These are phyloP conservation scores for Tuctoria greenei DNA, from an alignment of 176 grass and related monocot species.

Conservation along the genomic window DNA sequence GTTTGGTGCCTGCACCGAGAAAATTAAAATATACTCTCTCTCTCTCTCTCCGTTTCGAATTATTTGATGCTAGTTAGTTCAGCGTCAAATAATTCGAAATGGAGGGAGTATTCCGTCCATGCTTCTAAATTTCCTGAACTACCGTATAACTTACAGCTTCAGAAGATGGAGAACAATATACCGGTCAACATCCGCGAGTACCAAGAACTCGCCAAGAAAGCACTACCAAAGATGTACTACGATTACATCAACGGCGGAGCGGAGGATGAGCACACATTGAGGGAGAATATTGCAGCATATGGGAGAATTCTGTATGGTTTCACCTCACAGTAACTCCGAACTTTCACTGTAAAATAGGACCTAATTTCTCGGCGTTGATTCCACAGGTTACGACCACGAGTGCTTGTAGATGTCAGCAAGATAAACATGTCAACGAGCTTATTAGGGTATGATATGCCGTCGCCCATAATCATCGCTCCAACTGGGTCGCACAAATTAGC, in stretches of 20 bases:
- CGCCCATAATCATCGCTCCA: conserved; percentile 77
- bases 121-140: not conserved
- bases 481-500: conserved; percentile 65
- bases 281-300: conserved; percentile 81
- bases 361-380: not conserved
- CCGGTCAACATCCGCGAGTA: conserved; percentile 75
- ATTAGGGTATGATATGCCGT: conserved; percentile 61
- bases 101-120: no score
- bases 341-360: not conserved
- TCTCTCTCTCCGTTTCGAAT: no score
- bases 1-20: not conserved
- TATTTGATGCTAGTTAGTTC: no score
- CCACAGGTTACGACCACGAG: conserved; percentile 73
- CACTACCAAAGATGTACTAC: conserved; percentile 79
- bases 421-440: conserved; percentile 79
- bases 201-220: conserved; percentile 70
- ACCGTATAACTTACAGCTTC: not conserved
- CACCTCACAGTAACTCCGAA: not conserved
- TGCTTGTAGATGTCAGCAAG: conserved; percentile 85
- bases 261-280: conserved; percentile 74
- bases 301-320: conserved; percentile 62
- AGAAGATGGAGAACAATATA: conserved; percentile 62
- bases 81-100: no score
- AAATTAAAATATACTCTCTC: not conserved
- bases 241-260: conserved; percentile 83